Conservation (phyloP, 2,329 filamentous ascomycete species). For the Fusarium sp. region DNA sequence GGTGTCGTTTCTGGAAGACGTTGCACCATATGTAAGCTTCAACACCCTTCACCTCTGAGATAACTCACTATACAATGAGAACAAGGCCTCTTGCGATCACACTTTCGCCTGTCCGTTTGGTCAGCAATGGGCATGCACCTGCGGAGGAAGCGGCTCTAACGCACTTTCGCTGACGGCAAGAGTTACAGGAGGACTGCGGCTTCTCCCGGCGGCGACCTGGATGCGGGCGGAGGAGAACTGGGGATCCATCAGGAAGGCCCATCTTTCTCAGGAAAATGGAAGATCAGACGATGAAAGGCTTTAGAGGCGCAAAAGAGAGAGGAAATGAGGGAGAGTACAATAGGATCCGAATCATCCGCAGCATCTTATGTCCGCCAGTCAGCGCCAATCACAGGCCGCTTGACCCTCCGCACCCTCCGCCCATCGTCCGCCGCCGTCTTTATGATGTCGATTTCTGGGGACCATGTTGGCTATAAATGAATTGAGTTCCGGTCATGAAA, state of each 20-base stretch:
- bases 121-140: no score
- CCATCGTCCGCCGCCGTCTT: not conserved
- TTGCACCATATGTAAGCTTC: not conserved
- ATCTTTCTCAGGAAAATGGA: not conserved
- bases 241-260: not conserved
- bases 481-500: not conserved
- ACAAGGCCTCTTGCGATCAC: not conserved
- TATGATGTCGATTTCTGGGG: no score
- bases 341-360: not conserved
- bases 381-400: not conserved
- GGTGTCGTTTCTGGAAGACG: not conserved
- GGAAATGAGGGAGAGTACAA: not conserved
- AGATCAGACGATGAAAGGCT: no score
- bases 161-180: not conserved
- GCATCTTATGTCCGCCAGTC: not conserved
- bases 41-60: accelerated
- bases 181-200: not conserved
- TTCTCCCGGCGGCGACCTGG: not conserved
- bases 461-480: not conserved
- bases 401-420: not conserved
- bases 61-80: not conserved
- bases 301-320: no score
- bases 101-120: not conserved
- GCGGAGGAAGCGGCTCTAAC: not conserved
- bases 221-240: not conserved